Evolutionary conservation across 1,139 yeast genomes (phyloP).

Genomic region (Hansenula lynferdii): DNA sequence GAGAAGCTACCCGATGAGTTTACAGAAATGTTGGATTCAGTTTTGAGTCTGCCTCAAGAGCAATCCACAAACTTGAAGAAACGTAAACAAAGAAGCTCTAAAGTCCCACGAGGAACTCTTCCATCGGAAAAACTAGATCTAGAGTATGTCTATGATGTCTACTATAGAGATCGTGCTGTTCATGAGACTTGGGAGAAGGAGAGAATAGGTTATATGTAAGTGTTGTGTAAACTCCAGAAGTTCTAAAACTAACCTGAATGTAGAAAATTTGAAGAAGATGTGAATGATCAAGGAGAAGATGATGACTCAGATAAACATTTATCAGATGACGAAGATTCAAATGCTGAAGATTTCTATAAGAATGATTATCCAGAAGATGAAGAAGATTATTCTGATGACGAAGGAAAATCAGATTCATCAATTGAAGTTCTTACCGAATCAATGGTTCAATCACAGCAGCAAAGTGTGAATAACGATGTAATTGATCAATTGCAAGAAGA

Average conservation of each 20-base stretch:
- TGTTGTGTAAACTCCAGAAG: not conserved
- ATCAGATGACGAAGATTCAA: constrained; percentile 71
- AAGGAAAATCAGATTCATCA: constrained; percentile 5
- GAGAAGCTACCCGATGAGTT: constrained; percentile 55
- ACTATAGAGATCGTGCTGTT: constrained; percentile 52
- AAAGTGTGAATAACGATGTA: constrained; percentile 1
- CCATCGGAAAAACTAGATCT: constrained; percentile 27
- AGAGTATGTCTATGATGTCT: constrained; percentile 90
- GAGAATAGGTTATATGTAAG: constrained; percentile 53
- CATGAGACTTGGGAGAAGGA: constrained; percentile 43
- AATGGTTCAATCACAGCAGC: constrained; percentile 4
- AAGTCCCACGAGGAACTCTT: constrained; percentile 9
- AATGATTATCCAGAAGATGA: constrained; percentile 97
- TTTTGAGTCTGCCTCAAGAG: constrained; percentile 31
- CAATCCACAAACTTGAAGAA: constrained; percentile 14
- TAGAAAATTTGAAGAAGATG: constrained; percentile 60
- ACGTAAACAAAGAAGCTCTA: constrained; percentile 20
- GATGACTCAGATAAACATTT: constrained; percentile 39
- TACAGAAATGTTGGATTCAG: constrained; percentile 61
- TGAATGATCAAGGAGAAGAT: constrained; percentile 48
- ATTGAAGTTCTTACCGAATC: constrained; percentile 3
- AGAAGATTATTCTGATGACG: constrained; percentile 31
- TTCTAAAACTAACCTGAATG: not conserved
- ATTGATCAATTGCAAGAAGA: constrained; percentile 2
- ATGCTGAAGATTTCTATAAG: constrained; percentile 86